A percentile compares a stretch with the other conserved stretches of the same genome.
phyloP scores from a whole-genome alignment of 176 grass and related monocot species.

The Oryza coarctata region DNA sequence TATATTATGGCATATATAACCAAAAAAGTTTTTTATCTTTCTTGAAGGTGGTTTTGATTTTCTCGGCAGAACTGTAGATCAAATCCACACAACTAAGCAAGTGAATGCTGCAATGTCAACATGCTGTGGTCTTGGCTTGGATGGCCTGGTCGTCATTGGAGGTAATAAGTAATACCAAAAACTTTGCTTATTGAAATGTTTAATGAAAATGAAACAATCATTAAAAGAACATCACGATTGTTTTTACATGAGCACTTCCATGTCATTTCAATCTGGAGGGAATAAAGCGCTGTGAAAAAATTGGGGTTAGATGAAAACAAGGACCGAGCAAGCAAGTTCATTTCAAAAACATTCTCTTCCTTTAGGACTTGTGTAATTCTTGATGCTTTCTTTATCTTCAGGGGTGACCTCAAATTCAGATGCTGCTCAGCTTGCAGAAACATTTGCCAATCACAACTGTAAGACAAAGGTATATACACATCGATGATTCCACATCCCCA shows the following conservation, averaged over 20 bases:
- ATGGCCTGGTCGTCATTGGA: slow-evolving; percentile 51
- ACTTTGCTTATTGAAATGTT: not conserved
- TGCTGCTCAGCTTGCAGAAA: slow-evolving; percentile 92
- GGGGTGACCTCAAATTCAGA: slow-evolving; percentile 87
- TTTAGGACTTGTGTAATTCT: not conserved
- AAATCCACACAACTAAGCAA: slow-evolving; percentile 47
- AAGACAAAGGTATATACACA: slow-evolving; percentile 58
- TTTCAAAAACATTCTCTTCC: not conserved
- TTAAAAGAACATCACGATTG: not conserved
- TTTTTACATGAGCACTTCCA: not conserved
- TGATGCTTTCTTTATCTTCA: slow-evolving; percentile 4
- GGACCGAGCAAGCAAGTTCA: not conserved
- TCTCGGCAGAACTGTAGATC: slow-evolving; percentile 49
- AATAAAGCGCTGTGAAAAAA: too few species aligned
- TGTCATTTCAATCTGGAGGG: not conserved
- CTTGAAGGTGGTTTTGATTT: slow-evolving; percentile 56
- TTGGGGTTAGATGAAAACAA: not conserved
- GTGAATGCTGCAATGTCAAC: slow-evolving; percentile 42
- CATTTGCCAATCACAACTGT: slow-evolving; percentile 77
- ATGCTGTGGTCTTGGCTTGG: slow-evolving; percentile 37
- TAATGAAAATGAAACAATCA: not conserved
- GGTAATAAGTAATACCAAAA: slow-evolving; percentile 17
- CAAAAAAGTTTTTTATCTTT: not conserved
- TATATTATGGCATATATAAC: not conserved
- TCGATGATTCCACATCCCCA: not conserved